Evolutionary conservation across 2,329 filamentous ascomycete genomes (phyloP), one percentile per base, ranked within the genome.

Genomic region (Coniochaeta sp.): DNA sequence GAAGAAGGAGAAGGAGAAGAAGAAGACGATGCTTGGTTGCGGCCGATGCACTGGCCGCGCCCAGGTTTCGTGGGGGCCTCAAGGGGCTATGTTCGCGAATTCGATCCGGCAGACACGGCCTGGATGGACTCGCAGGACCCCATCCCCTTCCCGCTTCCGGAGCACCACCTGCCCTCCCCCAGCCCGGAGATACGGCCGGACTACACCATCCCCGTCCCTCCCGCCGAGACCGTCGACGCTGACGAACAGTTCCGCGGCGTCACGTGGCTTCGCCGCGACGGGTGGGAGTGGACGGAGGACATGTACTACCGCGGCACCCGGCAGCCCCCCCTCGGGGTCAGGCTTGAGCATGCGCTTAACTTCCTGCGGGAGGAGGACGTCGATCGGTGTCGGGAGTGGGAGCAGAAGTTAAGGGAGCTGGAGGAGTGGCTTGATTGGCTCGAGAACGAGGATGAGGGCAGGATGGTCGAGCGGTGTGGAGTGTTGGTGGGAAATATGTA

Each of bases 321-420:
- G 1, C 73, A 75, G 59, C 74, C 73, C 26, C 69, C 71, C 1
- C 59, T 73, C 7, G 68, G 67, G 34, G 60, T 65, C 30, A 71
- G 72, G 2, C 68, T 77, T 32, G 34, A 66, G 42, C 68, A 72
- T 40, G 60, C 69, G n/a, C 63, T 67, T 42, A 77, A 76, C 63
- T 85, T 81, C 62, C 75, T 85, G 24, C 66, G 74, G 3, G 79
- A 82, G 32, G 75, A 80, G 62, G 79, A 84, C 63, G 65, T 69
- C 6, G 73, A 78, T 60, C 73, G 77, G 17, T 75, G 73, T 60
- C 52, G 71, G 1, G 63, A 71, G 50, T 83, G 79, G 73, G 65
- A 73, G 1, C 55, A 62, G 12, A 74, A 75, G 57, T 67, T 75
- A 8, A 66, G 62, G 22, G 74, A 73, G 59, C 66, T 79, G 14